Percentiles rank a stretch among this genome's conserved stretches.
These are phyloP conservation scores for Malus asiatica DNA, from an alignment of 306 rosid species.

Conservation along the genomic window DNA sequence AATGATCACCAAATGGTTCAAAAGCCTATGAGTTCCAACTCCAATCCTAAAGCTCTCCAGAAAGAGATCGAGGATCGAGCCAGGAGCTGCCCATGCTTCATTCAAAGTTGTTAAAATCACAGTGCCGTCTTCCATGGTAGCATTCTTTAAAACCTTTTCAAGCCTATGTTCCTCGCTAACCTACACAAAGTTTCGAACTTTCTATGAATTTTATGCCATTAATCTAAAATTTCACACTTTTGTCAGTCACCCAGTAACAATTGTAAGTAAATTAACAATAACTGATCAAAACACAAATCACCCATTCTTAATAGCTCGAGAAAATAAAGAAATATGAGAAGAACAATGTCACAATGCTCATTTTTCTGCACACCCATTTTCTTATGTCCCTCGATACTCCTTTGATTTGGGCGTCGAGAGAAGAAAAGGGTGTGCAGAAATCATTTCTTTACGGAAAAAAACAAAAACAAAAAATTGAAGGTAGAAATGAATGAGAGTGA, in stretches of 20 bases:
- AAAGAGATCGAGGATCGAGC: conserved; percentile 76
- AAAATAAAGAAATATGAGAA: not conserved
- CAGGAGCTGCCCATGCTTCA: conserved; percentile 92
- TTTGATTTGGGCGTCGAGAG: too few species aligned
- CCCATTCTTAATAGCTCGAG: not conserved
- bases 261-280: not conserved
- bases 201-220: not conserved
- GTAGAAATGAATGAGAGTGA: not conserved
- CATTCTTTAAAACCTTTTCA: conserved; percentile 52
- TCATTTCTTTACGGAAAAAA: not conserved
- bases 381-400: too few species aligned
- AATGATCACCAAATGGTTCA: conserved; percentile 76
- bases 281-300: not conserved
- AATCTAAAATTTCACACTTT: not conserved
- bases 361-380: too few species aligned
- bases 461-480: not conserved
- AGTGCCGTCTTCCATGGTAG: conserved; percentile 70
- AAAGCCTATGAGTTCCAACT: conserved; percentile 48
- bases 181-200: conserved; percentile 18
- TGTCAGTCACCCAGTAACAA: not conserved
- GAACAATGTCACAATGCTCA: too few species aligned
- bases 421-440: not conserved
- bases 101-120: conserved; percentile 86
- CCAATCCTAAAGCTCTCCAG: conserved; percentile 91
- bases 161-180: conserved; percentile 44